Base-by-base conservation (phyloP, 202 grass and related monocot genomes). In the Zizania palustris region DNA sequence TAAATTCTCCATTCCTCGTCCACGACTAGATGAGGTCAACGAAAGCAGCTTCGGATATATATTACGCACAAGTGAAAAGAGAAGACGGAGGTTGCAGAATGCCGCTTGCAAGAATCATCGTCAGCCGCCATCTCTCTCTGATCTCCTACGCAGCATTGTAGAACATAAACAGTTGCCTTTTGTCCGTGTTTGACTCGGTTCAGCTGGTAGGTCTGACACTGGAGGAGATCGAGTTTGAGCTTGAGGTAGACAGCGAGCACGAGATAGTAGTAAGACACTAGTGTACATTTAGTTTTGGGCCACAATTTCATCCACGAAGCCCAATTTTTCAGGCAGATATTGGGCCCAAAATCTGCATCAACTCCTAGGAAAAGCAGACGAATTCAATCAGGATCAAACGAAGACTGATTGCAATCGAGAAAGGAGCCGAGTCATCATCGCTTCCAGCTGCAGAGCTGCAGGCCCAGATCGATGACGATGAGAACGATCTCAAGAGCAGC, bases 221-320 rank as follows among this genome's bases (percentile, higher is more conserved):
- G 3, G 3, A 51, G 4, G 28, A 70, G 65, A 68, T 48, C 43
- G 45, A 70, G 67, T 53, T 13, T 28, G 45, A 70, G 67, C 38
- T 13, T 28, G 22, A 64, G 46, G 57, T 78, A 71, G 57, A 74
- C 74, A 37, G 12, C 14, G 45, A 46, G 65, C 73, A 84, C 73
- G 36, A 76, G 28, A 28, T 28, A 28, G 28, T 28, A 28, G 28
- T 28, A 28, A 28, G 0, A 28, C 28, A 28, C 28, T 28, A 28
- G 1, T 28, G 28, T 2, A 0, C 28, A 28, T 0, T 28, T 28
- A 44, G 38, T 4, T 67, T n/a, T 34, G 19, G 63, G 13, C 49
- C 38, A 5, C 11, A 0, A 0, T 11, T 33, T 36, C 19, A 12
- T 14, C 12, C 7, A 7, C 3, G n/a, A 5, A 11, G 0, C 19